phyloP scores from a whole-genome alignment of 2,329 filamentous ascomycete genomes.

The Cladosporium sp. region DNA sequence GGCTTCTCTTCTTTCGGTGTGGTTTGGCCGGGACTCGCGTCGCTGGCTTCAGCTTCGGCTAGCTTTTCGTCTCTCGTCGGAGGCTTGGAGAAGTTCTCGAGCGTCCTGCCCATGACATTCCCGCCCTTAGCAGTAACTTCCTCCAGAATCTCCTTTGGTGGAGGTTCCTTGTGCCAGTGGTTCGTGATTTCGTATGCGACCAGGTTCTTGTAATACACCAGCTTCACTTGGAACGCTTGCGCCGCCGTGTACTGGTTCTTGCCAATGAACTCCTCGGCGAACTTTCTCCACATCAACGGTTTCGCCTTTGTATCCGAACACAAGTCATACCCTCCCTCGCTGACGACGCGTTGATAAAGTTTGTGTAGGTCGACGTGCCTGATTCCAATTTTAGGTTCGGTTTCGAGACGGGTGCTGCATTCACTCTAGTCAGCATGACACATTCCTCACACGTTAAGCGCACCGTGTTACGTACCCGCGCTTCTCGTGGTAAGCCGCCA shows the following conservation, averaged over 20 bases:
- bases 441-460: not conserved
- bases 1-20: slow-evolving; percentile 51
- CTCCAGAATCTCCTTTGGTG: slow-evolving; percentile 83
- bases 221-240: slow-evolving; percentile 82
- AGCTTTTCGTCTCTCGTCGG: slow-evolving; percentile 45
- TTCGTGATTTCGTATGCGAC: slow-evolving; percentile 78
- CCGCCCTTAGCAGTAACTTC: slow-evolving; percentile 75
- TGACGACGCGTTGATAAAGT: slow-evolving; percentile 72
- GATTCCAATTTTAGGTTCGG: slow-evolving; percentile 74
- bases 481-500: slow-evolving; percentile 70
- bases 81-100: slow-evolving; percentile 65
- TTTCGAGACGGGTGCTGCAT: slow-evolving; percentile 65
- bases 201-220: slow-evolving; percentile 84
- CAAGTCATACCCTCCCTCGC: slow-evolving; percentile 79
- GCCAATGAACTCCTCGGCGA: slow-evolving; percentile 72
- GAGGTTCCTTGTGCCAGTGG: slow-evolving; percentile 73
- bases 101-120: slow-evolving; percentile 69
- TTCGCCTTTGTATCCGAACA: slow-evolving; percentile 63
- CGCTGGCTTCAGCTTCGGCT: slow-evolving; percentile 47
- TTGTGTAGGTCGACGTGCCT: slow-evolving; percentile 72
- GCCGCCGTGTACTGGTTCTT: slow-evolving; percentile 71
- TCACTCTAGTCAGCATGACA: slow-evolving; percentile 14
- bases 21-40: slow-evolving; percentile 44
- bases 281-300: slow-evolving; percentile 79
- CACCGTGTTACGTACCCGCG: slow-evolving; percentile 54